A percentile compares a stretch with the other conserved stretches of the same genome.
Conservation (phyloP, 345 rosid genomes). For the Salix dunnii region DNA sequence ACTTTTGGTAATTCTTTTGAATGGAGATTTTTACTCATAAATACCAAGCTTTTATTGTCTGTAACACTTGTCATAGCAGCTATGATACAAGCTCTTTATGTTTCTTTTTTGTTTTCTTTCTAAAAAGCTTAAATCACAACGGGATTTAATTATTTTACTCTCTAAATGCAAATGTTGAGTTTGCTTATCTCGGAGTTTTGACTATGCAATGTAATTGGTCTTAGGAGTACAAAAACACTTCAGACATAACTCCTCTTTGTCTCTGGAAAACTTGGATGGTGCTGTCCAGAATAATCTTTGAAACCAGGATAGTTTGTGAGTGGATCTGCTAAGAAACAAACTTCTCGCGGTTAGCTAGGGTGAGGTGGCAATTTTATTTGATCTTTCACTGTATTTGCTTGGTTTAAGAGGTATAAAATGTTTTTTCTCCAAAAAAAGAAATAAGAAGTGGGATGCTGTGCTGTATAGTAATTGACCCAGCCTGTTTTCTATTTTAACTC, state of each 20-base stretch:
- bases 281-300: not conserved
- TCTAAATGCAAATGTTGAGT: not conserved
- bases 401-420: not conserved
- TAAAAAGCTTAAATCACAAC: not conserved
- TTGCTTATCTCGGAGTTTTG: not conserved
- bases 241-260: not conserved
- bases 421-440: not conserved
- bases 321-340: not conserved
- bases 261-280: not conserved
- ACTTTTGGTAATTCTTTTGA: conserved; percentile 4
- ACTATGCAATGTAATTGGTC: not conserved
- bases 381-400: not conserved
- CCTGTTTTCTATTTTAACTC: not conserved
- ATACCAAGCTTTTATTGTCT: not conserved
- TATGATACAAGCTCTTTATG: not conserved
- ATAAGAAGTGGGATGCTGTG: no score
- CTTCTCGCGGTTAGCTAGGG: not conserved
- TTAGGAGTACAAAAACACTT: no score
- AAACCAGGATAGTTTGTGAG: no score
- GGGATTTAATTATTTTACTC: not conserved
- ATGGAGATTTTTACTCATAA: not conserved
- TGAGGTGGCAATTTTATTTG: not conserved
- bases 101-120: not conserved
- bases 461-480: not conserved
- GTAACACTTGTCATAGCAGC: not conserved